Evolutionary conservation across 768 basidiomycete genomes (phyloP).

Genomic region (Lactifluus volemus): DNA sequence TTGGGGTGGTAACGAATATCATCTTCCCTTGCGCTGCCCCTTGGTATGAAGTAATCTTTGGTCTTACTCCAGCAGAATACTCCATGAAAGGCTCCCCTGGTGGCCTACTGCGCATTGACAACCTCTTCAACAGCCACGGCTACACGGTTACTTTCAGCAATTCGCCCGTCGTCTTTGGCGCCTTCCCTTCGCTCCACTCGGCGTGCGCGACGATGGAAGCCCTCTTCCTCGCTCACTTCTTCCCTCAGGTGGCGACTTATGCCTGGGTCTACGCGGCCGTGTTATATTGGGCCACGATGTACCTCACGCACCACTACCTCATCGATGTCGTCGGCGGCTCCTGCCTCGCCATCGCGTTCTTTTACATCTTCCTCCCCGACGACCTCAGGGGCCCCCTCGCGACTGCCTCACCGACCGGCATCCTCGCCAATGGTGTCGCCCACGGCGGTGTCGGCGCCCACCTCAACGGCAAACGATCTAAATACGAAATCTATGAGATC

Average conservation of each 20-base stretch:
- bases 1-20: slow-evolving; percentile 83
- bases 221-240: slow-evolving; percentile 91
- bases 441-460: slow-evolving; percentile 19
- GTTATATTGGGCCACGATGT: slow-evolving; percentile 99
- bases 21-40: slow-evolving; percentile 89
- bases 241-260: slow-evolving; percentile 58
- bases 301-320: slow-evolving; percentile 96
- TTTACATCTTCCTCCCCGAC: slow-evolving; percentile 84
- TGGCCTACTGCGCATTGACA: slow-evolving; percentile 87
- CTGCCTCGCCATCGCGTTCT: slow-evolving; percentile 78
- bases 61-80: slow-evolving; percentile 92
- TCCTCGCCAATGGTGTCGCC: slow-evolving; percentile 23
- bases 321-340: slow-evolving; percentile 95
- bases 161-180: slow-evolving; percentile 92
- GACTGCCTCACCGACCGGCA: slow-evolving; percentile 41
- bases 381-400: slow-evolving; percentile 55
- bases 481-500: slow-evolving; percentile 73
- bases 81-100: slow-evolving; percentile 87
- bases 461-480: slow-evolving; percentile 33
- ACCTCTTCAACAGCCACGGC: slow-evolving; percentile 62
- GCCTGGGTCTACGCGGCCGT: slow-evolving; percentile 79
- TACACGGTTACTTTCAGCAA: slow-evolving; percentile 79
- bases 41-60: slow-evolving; percentile 97
- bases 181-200: slow-evolving; percentile 91
- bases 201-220: slow-evolving; percentile 88